A percentile compares a stretch with the other conserved stretches of the same genome.
These are phyloP conservation scores for Oryza coarctata DNA, from an alignment of 176 grass and related monocot species.

Conservation along the genomic window DNA sequence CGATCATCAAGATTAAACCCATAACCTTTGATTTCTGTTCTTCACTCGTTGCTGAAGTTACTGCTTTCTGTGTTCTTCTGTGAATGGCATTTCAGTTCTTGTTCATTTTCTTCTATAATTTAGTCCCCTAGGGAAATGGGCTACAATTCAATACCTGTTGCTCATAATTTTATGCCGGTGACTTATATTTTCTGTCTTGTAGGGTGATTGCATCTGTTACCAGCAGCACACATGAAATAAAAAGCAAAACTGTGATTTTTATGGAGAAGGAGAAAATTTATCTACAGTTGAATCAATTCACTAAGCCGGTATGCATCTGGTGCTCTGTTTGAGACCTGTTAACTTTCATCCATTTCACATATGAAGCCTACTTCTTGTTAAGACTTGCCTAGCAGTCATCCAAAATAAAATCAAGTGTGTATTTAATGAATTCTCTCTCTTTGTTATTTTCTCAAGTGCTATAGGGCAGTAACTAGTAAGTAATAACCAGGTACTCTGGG, in stretches of 20 bases:
- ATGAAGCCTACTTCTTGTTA: neutral
- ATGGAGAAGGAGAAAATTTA: slow-evolving; percentile 92
- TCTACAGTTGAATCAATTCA: slow-evolving; percentile 89
- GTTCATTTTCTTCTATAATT: slow-evolving; percentile 23
- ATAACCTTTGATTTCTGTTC: neutral
- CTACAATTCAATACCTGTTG: neutral
- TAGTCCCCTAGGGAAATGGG: neutral
- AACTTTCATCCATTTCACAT: slow-evolving; percentile 6
- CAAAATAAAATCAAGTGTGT: neutral
- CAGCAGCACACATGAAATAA: slow-evolving; percentile 93
- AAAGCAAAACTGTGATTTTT: slow-evolving; percentile 90
- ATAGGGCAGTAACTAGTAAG: neutral
- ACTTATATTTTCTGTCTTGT: slow-evolving; percentile 35
- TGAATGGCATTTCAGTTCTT: slow-evolving; percentile 8
- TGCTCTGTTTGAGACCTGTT: neutral
- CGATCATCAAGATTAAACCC: slow-evolving; percentile 11
- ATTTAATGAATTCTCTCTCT: neutral
- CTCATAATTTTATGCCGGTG: slow-evolving; percentile 18
- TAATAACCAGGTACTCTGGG: neutral
- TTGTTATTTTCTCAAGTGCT: neutral
- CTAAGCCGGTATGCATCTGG: slow-evolving; percentile 56
- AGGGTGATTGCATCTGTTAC: slow-evolving; percentile 95
- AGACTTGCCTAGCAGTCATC: slow-evolving; percentile 6
- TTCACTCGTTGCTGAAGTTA: slow-evolving; percentile 7
- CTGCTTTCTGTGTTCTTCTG: slow-evolving; percentile 3